Evolutionary conservation across 495 filamentous ascomycete species (phyloP), one percentile per base, ranked within the genome.

Genomic region (Neurospora sublineolata): DNA sequence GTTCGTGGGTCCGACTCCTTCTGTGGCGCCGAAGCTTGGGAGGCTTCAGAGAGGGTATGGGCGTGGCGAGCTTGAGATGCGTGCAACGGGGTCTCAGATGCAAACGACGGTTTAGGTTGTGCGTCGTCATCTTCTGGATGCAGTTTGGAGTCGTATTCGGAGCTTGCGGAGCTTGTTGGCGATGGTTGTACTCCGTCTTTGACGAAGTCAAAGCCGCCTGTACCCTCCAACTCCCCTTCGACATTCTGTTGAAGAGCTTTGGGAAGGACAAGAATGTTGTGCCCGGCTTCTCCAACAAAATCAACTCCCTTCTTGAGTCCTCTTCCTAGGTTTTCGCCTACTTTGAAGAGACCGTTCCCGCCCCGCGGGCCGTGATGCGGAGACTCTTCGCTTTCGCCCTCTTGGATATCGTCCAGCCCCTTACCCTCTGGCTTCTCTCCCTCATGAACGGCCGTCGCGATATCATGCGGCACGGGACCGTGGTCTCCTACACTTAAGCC

Each of bases 401-500:
- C 80, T 41, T 73, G 79, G 46, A 77, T 76, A 74, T 75, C 72
- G 69, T 73, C 46, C 76, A 78, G 40, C 16, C 75, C 75, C 20
- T 42, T 73, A 20, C 73, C 74, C 23, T 73, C 69, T 38, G 40
- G 42, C 30, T 70, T 69, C 9, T 73, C 76, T 9, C 79, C 77
- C n/a, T 88, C 87, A 27, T 85, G 84, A 37, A 93, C 79, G n/a
- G 86, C 85, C 67, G 93, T 90, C 18, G 84, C 84, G 11, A 95
- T 77, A 4, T 89, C 90, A 70, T 94, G 92, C 3, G 88, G 90
- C 16, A 92, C 85, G 74, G 95, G 87, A 72, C 97, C 91, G 71
- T 92, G 92, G 72, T 94, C 86, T 69, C 93, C 94, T n/a, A 91
- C 89, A 76, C 89, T 95, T 71, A 94, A 78, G 71, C 96, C 96